Conservation (phyloP, 1,284 basidiomycete species). For the Pseudozyma sp. region DNA sequence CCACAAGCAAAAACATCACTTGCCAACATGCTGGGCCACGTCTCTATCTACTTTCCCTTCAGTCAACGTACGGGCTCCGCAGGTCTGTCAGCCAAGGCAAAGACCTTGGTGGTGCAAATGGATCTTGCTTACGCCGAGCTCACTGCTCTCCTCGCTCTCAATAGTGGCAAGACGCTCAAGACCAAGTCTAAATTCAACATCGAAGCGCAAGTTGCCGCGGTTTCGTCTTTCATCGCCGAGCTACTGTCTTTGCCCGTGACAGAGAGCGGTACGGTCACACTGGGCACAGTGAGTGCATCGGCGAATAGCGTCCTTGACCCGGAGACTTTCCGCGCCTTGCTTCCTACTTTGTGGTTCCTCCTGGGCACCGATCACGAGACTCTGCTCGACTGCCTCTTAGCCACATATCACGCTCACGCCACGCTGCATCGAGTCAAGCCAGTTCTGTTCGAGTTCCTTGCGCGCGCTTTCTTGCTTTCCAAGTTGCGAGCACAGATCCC, state of each 20-base stretch:
- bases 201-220: constrained; percentile 36
- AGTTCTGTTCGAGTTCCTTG: constrained; percentile 52
- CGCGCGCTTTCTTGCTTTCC: constrained; percentile 35
- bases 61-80: constrained; percentile 35
- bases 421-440: constrained; percentile 39
- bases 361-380: constrained; percentile 36
- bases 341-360: constrained; percentile 58
- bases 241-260: constrained; percentile 25
- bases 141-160: constrained; percentile 40
- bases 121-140: constrained; percentile 54
- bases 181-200: constrained; percentile 41
- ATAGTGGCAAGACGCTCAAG: constrained; percentile 11
- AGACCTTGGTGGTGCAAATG: constrained; percentile 37
- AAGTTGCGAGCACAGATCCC: constrained; percentile 16
- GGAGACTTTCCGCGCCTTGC: constrained; percentile 42
- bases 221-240: constrained; percentile 40
- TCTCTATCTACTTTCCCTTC: constrained; percentile 57
- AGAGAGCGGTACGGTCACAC: constrained; percentile 33
- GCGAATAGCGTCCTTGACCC: constrained; percentile 30
- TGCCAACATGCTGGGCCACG: constrained; percentile 34
- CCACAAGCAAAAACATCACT: constrained; percentile 22
- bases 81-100: constrained; percentile 36
- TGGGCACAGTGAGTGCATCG: constrained; percentile 21
- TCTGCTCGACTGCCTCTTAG: constrained; percentile 32
- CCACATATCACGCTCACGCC: constrained; percentile 30